Conservation (phyloP, 805 yeast genomes). For the Starmerella apis region DNA sequence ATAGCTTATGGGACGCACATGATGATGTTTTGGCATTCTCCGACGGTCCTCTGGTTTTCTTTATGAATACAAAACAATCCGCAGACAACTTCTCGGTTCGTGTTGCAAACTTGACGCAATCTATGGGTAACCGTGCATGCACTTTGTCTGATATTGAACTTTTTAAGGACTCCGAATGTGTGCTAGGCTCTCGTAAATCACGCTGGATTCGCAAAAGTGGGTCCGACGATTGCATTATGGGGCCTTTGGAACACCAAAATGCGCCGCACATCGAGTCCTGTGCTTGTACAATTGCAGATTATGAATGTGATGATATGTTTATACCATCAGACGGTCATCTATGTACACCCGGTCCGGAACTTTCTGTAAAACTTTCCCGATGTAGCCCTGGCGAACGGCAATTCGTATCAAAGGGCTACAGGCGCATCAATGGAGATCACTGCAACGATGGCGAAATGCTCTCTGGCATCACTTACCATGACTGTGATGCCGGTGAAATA, state of each 20-base stretch:
- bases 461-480: not conserved
- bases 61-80: not conserved
- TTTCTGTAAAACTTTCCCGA: not conserved
- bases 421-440: constrained; percentile 50
- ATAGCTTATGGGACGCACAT: not conserved
- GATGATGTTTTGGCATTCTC: not conserved
- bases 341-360: constrained; percentile 5
- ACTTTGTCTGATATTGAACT: not conserved
- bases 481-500: constrained; percentile 1
- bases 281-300: not conserved
- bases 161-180: not conserved
- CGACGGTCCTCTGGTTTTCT: not conserved
- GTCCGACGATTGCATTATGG: not conserved
- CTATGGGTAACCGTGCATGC: constrained; percentile 3
- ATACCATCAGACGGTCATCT: not conserved
- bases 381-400: constrained; percentile 2
- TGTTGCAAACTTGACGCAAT: not conserved
- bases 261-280: not conserved
- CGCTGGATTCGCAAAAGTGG: constrained; percentile 1
- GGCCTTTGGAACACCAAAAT: not conserved
- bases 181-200: not conserved
- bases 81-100: not conserved
- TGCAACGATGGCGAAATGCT: not conserved
- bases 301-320: constrained; percentile 8
- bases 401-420: constrained; percentile 60